Evolutionary conservation across 2,329 filamentous ascomycete genomes (phyloP).

Genomic region (Hymenoscyphus salicellus): DNA sequence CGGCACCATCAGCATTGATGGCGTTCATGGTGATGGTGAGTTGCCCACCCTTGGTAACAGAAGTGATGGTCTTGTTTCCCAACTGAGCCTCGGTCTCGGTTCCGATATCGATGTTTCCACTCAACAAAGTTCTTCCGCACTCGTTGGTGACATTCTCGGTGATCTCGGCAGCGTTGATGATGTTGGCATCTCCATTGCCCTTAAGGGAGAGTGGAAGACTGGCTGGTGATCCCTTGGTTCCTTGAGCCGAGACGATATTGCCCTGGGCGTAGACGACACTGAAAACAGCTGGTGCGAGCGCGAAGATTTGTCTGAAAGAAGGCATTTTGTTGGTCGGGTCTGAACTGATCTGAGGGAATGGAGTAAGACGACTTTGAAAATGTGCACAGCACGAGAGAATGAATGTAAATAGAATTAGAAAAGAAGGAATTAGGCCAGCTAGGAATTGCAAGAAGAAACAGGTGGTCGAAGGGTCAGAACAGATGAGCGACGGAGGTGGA

Average conservation of each 20-base stretch:
- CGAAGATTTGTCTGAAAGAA: slow-evolving; percentile 15
- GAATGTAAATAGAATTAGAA: slow-evolving; percentile 2
- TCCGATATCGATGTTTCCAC: slow-evolving; percentile 60
- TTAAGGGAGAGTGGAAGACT: slow-evolving; percentile 13
- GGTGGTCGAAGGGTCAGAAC: not conserved
- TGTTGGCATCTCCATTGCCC: slow-evolving; percentile 41
- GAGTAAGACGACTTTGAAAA: not conserved
- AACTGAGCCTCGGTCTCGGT: slow-evolving; percentile 53
- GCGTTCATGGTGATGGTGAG: slow-evolving; percentile 53
- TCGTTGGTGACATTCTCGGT: slow-evolving; percentile 52
- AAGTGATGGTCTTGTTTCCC: slow-evolving; percentile 45
- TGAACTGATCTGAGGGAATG: not conserved
- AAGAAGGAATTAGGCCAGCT: slow-evolving; percentile 1
- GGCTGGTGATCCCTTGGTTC: slow-evolving; percentile 14
- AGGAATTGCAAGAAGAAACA: slow-evolving; percentile 1
- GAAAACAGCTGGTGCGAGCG: slow-evolving; percentile 10
- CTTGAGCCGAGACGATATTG: slow-evolving; percentile 18
- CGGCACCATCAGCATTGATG: slow-evolving; percentile 52
- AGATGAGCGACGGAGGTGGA: not conserved
- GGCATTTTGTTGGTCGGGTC: slow-evolving; percentile 17
- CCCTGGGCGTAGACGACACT: slow-evolving; percentile 15
- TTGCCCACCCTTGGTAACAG: slow-evolving; percentile 46
- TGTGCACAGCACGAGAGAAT: slow-evolving; percentile 1
- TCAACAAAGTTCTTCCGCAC: slow-evolving; percentile 60
- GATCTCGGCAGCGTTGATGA: slow-evolving; percentile 59